Evolutionary conservation across 2,329 filamentous ascomycete genomes (phyloP).

Genomic region (Botrytis deweyae): DNA sequence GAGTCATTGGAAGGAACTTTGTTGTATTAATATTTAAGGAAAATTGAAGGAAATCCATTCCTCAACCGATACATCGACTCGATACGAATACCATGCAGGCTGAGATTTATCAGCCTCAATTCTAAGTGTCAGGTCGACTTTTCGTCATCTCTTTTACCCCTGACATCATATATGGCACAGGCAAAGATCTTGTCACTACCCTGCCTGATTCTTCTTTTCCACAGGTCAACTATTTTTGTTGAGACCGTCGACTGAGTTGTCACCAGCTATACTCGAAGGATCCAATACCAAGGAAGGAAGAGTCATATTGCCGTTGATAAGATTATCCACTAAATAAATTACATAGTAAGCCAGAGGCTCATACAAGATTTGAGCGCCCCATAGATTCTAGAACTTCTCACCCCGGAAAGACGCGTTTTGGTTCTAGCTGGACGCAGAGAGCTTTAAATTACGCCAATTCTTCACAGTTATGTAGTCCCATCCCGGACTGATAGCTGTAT

Average conservation of each 20-base stretch:
- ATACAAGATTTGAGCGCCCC: background rate
- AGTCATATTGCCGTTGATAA: background rate
- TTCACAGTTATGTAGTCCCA: background rate
- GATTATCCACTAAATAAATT: background rate
- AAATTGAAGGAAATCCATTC: background rate
- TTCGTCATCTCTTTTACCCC: background rate
- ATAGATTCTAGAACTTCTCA: background rate
- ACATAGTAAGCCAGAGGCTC: background rate
- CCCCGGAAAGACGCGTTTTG: background rate
- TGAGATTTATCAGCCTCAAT: background rate
- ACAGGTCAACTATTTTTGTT: background rate
- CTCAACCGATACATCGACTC: background rate
- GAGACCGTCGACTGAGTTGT: background rate
- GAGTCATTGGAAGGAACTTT: background rate
- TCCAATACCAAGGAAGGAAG: background rate
- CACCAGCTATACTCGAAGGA: background rate
- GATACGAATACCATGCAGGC: background rate
- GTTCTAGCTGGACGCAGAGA: background rate
- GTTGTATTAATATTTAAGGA: background rate
- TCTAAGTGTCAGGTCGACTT: background rate
- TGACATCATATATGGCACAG: background rate
- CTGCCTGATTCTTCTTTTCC: background rate
- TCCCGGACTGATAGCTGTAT: background rate
- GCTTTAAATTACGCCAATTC: background rate
- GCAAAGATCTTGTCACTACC: background rate